Base-by-base conservation (phyloP, 2,329 filamentous ascomycete genomes). In the Aspergillus caelatus region DNA sequence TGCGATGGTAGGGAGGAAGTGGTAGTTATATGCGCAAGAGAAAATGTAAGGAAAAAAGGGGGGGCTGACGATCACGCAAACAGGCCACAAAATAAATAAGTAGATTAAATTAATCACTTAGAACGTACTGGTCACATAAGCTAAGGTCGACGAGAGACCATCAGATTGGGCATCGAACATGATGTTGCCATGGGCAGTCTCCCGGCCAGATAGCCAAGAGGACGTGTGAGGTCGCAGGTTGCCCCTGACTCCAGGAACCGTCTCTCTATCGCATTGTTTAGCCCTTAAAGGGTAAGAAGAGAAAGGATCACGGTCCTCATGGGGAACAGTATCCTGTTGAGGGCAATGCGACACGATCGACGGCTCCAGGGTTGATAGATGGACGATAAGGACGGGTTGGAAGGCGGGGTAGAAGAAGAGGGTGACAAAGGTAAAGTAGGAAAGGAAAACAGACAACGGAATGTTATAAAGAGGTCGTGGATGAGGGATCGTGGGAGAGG, bases 211-310 rank as follows among this genome's bases (percentile, higher is more conserved):
- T 68, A 70, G 71, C 71, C 72, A 69, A 74, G 73, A 72, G 60
- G 66, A 70, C 61, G 67, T 69, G 73, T 65, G 71, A 75, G 72
- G 70, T 70, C 71, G 74, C 74, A 74, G 73, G 73, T 73, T 75
- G 77, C 74, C 77, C 73, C 70, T 72, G 71, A 70, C 71, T 67
- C 62, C 64, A 64, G 65, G 64, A 65, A 67, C 65, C 64, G 62
- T 68, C 68, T 72, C 55, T 72, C 72, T 80, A 80, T 78, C 74
- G 77, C 78, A 80, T 80, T 75, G 65, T 75, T 78, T 66, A 69
- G 66, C 68, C 65, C 66, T 66, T 68, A 69, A n/a, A 66, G 61
- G 62, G 52, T 57, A 41, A 46, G 58, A 55, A 57, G 67, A 65
- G 62, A 63, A 64, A 61, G 65, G 58, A 68, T 62, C 52, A 54